phyloP scores from a whole-genome alignment of 2,329 filamentous ascomycete genomes.

The Mycosphaerelloides madeirae region DNA sequence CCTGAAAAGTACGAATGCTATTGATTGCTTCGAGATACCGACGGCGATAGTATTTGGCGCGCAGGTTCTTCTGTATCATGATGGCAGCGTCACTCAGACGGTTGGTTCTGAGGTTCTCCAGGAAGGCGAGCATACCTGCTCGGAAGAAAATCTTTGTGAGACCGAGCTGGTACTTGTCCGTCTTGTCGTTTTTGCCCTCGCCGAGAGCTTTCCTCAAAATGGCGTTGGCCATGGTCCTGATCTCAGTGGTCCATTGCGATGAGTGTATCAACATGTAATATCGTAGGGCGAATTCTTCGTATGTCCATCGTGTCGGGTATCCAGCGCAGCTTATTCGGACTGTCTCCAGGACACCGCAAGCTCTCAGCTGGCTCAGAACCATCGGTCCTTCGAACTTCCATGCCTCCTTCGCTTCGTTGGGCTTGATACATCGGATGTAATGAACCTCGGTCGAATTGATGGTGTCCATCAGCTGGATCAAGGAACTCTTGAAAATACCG shows the following conservation, averaged over 20 bases:
- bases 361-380: constrained; percentile 93
- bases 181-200: constrained; percentile 57
- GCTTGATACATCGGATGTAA: constrained; percentile 98
- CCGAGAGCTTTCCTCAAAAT: constrained; percentile 84
- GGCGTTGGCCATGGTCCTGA: constrained; percentile 86
- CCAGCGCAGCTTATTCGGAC: constrained; percentile 96
- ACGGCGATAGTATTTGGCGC: constrained; percentile 89
- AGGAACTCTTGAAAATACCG: constrained; percentile 96
- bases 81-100: constrained; percentile 90
- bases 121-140: constrained; percentile 95
- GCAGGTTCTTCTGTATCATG: constrained; percentile 98
- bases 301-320: constrained; percentile 97
- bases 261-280: constrained; percentile 98
- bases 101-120: constrained; percentile 88
- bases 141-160: constrained; percentile 99
- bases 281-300: constrained; percentile 92
- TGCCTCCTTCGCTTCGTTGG: constrained; percentile 90
- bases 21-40: constrained; percentile 83
- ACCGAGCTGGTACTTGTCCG: constrained; percentile 95
- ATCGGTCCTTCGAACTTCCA: constrained; percentile 99
- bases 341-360: constrained; percentile 97
- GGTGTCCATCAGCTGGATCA: constrained; percentile 96
- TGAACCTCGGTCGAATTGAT: constrained; percentile 98
- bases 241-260: constrained; percentile 84
- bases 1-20: constrained; percentile 75